These are phyloP conservation scores for Cadophora sp. DNA, from an alignment of 2,329 filamentous ascomycete species.

Conservation along the genomic window DNA sequence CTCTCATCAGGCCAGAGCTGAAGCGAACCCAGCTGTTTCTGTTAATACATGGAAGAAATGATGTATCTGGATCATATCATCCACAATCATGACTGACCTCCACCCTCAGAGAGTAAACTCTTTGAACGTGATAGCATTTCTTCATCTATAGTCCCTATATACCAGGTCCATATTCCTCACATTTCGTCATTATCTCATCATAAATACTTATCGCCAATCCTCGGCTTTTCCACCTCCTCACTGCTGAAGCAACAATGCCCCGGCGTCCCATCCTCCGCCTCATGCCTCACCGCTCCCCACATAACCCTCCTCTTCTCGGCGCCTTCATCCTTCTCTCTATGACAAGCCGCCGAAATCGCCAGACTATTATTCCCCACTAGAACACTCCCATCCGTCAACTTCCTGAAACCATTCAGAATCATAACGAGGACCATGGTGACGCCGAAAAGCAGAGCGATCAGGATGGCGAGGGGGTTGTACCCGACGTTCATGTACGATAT, in stretches of 20 bases:
- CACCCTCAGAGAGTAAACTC: neutral
- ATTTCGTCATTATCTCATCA: slow-evolving; percentile 12
- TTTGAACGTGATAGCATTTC: neutral
- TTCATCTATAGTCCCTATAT: neutral
- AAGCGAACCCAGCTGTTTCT: too few species aligned
- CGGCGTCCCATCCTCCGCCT: slow-evolving; percentile 19
- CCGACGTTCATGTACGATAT: slow-evolving; percentile 31
- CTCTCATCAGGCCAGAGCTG: too few species aligned
- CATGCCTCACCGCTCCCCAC: slow-evolving; percentile 31
- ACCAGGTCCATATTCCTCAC: neutral
- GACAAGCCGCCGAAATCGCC: slow-evolving; percentile 35
- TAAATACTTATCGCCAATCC: slow-evolving; percentile 27
- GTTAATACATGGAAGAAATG: too few species aligned
- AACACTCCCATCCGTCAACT: slow-evolving; percentile 25
- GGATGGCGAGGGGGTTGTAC: slow-evolving; percentile 36
- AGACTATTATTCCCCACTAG: slow-evolving; percentile 36
- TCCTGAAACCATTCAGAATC: slow-evolving; percentile 30
- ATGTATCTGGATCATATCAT: too few species aligned
- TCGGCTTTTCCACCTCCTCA: slow-evolving; percentile 27
- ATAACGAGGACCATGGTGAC: slow-evolving; percentile 27
- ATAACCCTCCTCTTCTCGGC: slow-evolving; percentile 25
- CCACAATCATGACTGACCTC: neutral
- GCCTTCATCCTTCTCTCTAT: slow-evolving; percentile 24
- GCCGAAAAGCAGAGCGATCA: slow-evolving; percentile 30
- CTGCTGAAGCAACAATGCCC: slow-evolving; percentile 34